A percentile compares a stretch with the other conserved stretches of the same genome.
Conservation (phyloP, 2,329 filamentous ascomycete species). For the Stagonosporopsis tanaceti region DNA sequence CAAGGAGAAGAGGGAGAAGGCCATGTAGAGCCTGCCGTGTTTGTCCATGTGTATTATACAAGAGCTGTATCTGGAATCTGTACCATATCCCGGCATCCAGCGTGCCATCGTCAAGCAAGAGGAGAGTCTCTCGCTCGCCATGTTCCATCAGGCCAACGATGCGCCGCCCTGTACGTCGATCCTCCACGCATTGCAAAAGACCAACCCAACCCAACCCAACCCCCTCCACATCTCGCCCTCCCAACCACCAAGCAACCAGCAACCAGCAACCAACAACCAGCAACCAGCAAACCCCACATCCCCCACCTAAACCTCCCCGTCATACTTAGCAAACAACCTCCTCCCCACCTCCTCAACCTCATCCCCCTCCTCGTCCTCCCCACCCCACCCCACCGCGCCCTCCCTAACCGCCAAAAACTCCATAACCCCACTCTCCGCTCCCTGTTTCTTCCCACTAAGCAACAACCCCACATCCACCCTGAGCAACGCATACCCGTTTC, state of each 20-base stretch:
- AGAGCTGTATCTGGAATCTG: conserved; percentile 2
- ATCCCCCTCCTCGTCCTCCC: conserved; percentile 20
- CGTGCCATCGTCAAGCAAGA: background rate
- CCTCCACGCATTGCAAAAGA: too few species aligned
- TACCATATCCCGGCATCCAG: background rate
- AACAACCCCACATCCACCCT: conserved; percentile 38
- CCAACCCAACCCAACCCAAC: too few species aligned
- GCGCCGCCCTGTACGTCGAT: too few species aligned
- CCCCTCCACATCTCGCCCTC: too few species aligned
- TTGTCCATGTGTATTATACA: background rate
- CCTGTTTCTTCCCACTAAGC: conserved; percentile 32
- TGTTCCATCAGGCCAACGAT: background rate
- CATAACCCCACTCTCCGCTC: conserved; percentile 23
- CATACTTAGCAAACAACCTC: conserved; percentile 31
- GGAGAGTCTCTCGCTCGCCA: too few species aligned
- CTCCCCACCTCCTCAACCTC: conserved; percentile 29
- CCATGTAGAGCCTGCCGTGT: conserved; percentile 36
- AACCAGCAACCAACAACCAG: too few species aligned
- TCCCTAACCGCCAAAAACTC: conserved; percentile 37
- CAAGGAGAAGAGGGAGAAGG: conserved; percentile 75
- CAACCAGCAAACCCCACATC: too few species aligned
- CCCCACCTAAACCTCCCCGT: conserved; percentile 10
- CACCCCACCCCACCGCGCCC: conserved; percentile 24
- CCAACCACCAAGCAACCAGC: too few species aligned
- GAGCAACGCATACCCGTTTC: conserved; percentile 40